Evolutionary conservation across 306 rosid species (phyloP).

Genomic region (Medicago truncatula): MtrunA17r5.0-ANR NC_053049.1:14318001-14318500

Average conservation of each 20-base stretch:
- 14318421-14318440: background rate
- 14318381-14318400: slow-evolving; percentile 29
- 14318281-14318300: background rate
- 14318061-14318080: too few species aligned
- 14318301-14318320: slow-evolving; percentile 46
- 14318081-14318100: background rate
- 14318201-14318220: slow-evolving; percentile 96
- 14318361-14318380: background rate
- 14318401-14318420: background rate
- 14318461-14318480: slow-evolving; percentile 14
- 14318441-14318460: slow-evolving; percentile 21
- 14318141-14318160: slow-evolving; percentile 85
- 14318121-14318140: slow-evolving; percentile 36
- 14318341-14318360: slow-evolving; percentile 22
- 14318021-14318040: slow-evolving; percentile 70
- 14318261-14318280: background rate
- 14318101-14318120: slow-evolving; percentile 35
- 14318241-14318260: slow-evolving; percentile 4
- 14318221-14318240: slow-evolving; percentile 92
- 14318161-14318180: slow-evolving; percentile 99
- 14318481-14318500: slow-evolving; percentile 15
- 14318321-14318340: slow-evolving; percentile 38
- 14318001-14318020: slow-evolving; percentile 2
- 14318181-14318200: slow-evolving; percentile 97
- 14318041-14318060: slow-evolving; percentile 63